These are phyloP conservation scores for Leccinum griseonigrum DNA, from an alignment of 1,284 basidiomycete genomes.

Conservation along the genomic window DNA sequence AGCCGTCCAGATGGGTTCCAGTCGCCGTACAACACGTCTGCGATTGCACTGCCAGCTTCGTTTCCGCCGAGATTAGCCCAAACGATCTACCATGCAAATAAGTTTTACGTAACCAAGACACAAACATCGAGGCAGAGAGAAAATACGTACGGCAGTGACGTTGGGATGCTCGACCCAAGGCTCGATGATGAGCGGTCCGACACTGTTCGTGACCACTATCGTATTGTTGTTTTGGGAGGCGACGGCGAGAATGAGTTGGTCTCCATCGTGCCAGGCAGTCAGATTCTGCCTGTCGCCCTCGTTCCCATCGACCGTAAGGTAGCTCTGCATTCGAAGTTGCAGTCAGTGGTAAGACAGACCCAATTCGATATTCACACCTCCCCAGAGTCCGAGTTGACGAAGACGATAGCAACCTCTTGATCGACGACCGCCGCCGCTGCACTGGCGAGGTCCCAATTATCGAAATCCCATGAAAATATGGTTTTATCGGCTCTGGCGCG, in stretches of 20 bases:
- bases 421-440: constrained; percentile 29
- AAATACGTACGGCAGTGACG: constrained; percentile 43
- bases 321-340: constrained; percentile 34
- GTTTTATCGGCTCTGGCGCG: constrained; percentile 34
- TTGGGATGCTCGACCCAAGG: constrained; percentile 51
- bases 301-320: constrained; percentile 54
- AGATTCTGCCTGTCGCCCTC: constrained; percentile 49
- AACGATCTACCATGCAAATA: constrained; percentile 31
- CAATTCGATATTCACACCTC: constrained; percentile 26
- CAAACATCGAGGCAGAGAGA: background rate
- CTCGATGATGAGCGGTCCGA: constrained; percentile 51
- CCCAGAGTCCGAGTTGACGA: constrained; percentile 40
- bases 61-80: constrained; percentile 60
- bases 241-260: constrained; percentile 37
- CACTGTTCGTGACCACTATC: constrained; percentile 56
- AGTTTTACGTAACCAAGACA: background rate
- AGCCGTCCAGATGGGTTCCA: constrained; percentile 56
- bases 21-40: constrained; percentile 46
- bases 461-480: constrained; percentile 36
- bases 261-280: constrained; percentile 59
- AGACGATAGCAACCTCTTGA: constrained; percentile 37
- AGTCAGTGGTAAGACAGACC: constrained; percentile 1
- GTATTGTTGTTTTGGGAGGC: constrained; percentile 48
- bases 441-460: constrained; percentile 32
- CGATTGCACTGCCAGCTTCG: constrained; percentile 45